Evolutionary conservation across 2,329 filamentous ascomycete species (phyloP).

Genomic region (Ophiostoma sp.): DNA sequence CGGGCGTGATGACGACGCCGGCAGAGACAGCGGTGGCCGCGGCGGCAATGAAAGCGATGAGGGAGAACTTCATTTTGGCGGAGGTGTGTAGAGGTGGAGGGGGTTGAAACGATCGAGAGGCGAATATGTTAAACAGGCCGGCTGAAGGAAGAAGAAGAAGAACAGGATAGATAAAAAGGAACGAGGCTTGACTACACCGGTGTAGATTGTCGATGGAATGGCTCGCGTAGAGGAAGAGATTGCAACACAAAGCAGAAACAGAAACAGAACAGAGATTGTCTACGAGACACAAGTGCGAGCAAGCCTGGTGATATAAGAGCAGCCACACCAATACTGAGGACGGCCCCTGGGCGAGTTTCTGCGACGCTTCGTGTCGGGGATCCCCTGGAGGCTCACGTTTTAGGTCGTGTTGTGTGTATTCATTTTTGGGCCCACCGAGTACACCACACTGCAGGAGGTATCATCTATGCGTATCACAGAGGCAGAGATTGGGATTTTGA

Average conservation of each 20-base stretch:
- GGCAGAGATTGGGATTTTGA: neutral
- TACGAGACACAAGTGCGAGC: neutral
- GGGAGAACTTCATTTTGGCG: slow-evolving; percentile 39
- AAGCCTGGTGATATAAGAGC: neutral
- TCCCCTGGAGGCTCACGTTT: slow-evolving; percentile 1
- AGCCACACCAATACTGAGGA: neutral
- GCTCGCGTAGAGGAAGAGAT: neutral
- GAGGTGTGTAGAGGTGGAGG: neutral
- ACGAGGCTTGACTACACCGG: neutral
- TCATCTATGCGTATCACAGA: neutral
- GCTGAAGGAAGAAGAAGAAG: neutral
- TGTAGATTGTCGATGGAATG: neutral
- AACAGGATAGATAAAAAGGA: neutral
- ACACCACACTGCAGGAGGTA: slow-evolving; percentile 4
- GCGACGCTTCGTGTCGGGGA: slow-evolving; percentile 12
- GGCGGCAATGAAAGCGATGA: slow-evolving; percentile 39
- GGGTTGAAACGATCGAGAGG: neutral
- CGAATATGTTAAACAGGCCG: neutral
- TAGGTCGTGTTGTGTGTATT: neutral
- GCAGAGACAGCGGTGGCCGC: slow-evolving; percentile 46
- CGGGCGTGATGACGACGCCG: slow-evolving; percentile 52
- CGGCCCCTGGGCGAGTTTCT: slow-evolving; percentile 6
- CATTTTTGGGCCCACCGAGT: neutral
- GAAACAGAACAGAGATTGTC: neutral
- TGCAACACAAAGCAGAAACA: neutral